Evolutionary conservation across 2,329 filamentous ascomycete species (phyloP).

Genomic region (Arachnomyces sp.): DNA sequence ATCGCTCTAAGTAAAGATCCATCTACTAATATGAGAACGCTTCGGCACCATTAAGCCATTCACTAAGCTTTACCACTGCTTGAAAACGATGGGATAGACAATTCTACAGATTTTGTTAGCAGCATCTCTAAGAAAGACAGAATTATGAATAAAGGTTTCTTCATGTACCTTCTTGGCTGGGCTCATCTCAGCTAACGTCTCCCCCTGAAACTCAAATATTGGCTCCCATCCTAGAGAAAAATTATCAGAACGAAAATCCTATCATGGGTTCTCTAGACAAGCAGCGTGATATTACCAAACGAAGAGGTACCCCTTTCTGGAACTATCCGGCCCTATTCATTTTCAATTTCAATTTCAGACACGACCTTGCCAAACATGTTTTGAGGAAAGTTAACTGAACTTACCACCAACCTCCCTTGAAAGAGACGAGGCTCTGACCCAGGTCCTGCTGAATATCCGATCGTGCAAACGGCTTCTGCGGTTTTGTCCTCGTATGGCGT

Average conservation of each 20-base stretch:
- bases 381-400: constrained; percentile 15
- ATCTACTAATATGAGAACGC: no score
- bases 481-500: constrained; percentile 75
- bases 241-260: constrained; percentile 11
- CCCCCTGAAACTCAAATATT: constrained; percentile 75
- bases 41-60: no score
- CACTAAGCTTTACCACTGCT: no score
- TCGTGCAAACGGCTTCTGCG: constrained; percentile 81
- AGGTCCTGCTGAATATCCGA: constrained; percentile 73
- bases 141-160: constrained; percentile 20
- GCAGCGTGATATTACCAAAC: constrained; percentile 54
- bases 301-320: constrained; percentile 62
- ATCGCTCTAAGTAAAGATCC: no score
- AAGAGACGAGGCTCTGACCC: constrained; percentile 71
- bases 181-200: constrained; percentile 80
- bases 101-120: no score
- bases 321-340: constrained; percentile 60
- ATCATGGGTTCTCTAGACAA: background rate
- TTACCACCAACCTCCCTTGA: constrained; percentile 67
- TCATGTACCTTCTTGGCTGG: no score
- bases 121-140: no score
- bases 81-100: no score
- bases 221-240: constrained; percentile 67
- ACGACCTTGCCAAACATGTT: no score
- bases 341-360: background rate